Evolutionary conservation across 208 protist species (phyloP).

Genomic region (Leishmania amazonensis): DNA sequence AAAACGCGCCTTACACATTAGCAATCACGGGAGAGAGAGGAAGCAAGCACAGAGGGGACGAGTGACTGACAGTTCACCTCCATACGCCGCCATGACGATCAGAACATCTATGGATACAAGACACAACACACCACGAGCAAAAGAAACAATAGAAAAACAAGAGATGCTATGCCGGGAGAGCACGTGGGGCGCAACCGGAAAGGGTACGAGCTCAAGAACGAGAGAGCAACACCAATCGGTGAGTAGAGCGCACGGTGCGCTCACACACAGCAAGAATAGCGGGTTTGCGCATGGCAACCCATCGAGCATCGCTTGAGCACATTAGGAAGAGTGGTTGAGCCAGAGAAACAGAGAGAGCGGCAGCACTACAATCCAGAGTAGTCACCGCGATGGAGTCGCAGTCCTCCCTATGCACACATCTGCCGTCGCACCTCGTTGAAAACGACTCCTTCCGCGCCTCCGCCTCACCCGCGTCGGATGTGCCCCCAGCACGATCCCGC

Average conservation of each 20-base stretch:
- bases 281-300: background rate
- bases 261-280: background rate
- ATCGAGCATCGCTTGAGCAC: background rate
- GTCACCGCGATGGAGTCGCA: background rate
- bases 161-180: background rate
- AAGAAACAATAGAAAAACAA: background rate
- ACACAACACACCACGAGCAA: background rate
- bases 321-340: constrained; percentile 9
- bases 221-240: background rate
- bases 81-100: background rate
- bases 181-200: background rate
- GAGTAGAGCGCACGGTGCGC: background rate
- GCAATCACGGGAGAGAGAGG: background rate
- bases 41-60: background rate
- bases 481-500: background rate
- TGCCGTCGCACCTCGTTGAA: background rate
- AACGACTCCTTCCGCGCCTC: background rate
- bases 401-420: background rate
- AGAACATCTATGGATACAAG: background rate
- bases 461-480: background rate
- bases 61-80: background rate
- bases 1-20: background rate
- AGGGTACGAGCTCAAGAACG: background rate
- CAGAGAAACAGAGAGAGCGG: background rate
- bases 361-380: background rate